A percentile compares a stretch with the other conserved stretches of the same genome.
These are phyloP conservation scores for Xylaria grammica DNA, from an alignment of 495 filamentous ascomycete genomes.

Conservation along the genomic window DNA sequence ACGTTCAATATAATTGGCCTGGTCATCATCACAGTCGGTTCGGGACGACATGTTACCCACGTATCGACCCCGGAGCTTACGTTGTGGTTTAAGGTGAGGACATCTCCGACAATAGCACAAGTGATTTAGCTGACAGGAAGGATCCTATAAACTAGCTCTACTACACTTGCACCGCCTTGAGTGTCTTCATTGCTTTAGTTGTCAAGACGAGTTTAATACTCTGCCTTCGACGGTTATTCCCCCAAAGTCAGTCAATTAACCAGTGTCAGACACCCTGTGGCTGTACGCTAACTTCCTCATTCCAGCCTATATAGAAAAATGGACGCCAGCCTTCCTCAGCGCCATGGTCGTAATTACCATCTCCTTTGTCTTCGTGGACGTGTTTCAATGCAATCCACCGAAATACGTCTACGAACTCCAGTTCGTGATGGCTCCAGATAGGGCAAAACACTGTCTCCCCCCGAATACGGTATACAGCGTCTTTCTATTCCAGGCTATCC, in stretches of 20 bases:
- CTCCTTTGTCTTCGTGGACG: constrained; percentile 13
- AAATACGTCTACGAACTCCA: constrained; percentile 20
- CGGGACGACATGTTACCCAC: constrained; percentile 15
- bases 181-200: constrained; percentile 11
- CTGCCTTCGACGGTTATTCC: constrained; percentile 18
- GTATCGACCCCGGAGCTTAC: constrained; percentile 5
- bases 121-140: background rate
- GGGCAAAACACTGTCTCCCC: constrained; percentile 14
- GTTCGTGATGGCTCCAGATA: constrained; percentile 17
- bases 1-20: constrained; percentile 11
- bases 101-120: background rate
- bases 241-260: constrained; percentile 4
- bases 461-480: constrained; percentile 8
- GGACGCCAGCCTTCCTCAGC: background rate
- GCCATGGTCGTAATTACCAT: background rate
- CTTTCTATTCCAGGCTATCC: constrained; percentile 14
- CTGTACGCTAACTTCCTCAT: background rate
- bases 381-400: constrained; percentile 24
- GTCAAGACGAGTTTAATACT: constrained; percentile 22
- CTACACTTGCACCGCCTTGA: constrained; percentile 19
- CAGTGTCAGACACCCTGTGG: background rate
- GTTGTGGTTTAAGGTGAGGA: constrained; percentile 20
- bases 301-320: background rate
- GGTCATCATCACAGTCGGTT: constrained; percentile 11
- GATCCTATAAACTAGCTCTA: constrained; percentile 8